Percentiles rank a stretch among this genome's conserved stretches.
Evolutionary conservation across 345 rosid genomes (phyloP).

Genomic region (Eucalyptus tenuipes): DNA sequence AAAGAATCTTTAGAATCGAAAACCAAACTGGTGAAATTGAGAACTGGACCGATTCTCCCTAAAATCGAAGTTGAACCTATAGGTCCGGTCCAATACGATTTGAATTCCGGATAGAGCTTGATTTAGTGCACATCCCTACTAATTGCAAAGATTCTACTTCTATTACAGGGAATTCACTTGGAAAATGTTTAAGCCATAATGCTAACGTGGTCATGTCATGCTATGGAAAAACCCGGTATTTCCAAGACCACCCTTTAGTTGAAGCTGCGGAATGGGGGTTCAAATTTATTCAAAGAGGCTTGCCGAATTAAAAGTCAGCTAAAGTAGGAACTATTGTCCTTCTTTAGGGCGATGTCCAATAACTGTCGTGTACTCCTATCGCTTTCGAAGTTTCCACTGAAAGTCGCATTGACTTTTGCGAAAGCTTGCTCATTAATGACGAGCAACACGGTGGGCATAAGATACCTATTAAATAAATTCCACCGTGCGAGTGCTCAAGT

Average conservation of each 20-base stretch:
- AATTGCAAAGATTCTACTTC: not conserved
- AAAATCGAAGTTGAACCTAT: accelerated
- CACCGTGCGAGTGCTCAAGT: no score
- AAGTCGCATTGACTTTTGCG: not conserved
- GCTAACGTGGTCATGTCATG: not conserved
- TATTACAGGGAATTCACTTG: not conserved
- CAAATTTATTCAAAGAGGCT: not conserved
- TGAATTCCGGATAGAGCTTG: not conserved
- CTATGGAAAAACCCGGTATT: not conserved
- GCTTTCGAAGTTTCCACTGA: not conserved
- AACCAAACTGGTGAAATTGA: not conserved
- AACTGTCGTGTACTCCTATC: not conserved
- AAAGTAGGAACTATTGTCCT: not conserved
- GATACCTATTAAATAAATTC: not conserved
- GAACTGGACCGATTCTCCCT: not conserved
- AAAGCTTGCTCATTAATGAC: not conserved
- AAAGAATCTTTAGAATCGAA: not conserved
- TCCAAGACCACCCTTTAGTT: not conserved
- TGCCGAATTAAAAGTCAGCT: not conserved
- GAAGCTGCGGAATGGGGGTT: not conserved
- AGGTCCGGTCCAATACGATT: not conserved
- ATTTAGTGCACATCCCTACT: not conserved
- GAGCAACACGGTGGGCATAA: not conserved
- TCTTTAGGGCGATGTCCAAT: not conserved
- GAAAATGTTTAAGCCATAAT: not conserved